Conservation (phyloP, 2,329 filamentous ascomycete genomes). For the Emmonsiellopsis sp. region DNA sequence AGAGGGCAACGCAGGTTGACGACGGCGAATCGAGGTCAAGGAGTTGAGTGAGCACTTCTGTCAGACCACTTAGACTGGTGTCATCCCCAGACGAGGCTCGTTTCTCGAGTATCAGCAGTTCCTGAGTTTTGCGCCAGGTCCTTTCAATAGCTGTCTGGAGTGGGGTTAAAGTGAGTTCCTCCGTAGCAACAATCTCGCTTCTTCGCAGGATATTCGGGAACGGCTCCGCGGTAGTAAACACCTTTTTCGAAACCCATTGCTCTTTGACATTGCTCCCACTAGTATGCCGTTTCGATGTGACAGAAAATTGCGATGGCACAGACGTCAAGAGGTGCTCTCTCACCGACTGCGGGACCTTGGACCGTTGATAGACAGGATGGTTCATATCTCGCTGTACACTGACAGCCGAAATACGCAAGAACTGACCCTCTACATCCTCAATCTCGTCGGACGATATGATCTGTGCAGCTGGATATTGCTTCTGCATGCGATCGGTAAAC, state of each 20-base stretch:
- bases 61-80: conserved; percentile 56
- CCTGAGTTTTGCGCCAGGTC: conserved; percentile 81
- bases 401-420: conserved; percentile 71
- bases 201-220: conserved; percentile 88
- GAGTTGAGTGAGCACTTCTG: conserved; percentile 68
- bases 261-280: conserved; percentile 57
- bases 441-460: conserved; percentile 62
- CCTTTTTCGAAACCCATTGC: conserved; percentile 71
- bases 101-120: conserved; percentile 69
- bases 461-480: conserved; percentile 78
- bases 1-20: conserved; percentile 68
- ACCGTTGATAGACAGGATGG: conserved; percentile 79
- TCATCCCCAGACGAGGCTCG: conserved; percentile 65
- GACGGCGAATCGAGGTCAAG: conserved; percentile 65
- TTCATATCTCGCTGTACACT: conserved; percentile 71
- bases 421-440: conserved; percentile 84
- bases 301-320: conserved; percentile 68
- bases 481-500: conserved; percentile 87
- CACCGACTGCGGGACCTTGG: conserved; percentile 72
- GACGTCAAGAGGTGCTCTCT: conserved; percentile 79
- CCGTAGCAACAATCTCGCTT: conserved; percentile 68
- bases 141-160: conserved; percentile 86
- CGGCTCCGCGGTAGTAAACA: conserved; percentile 73
- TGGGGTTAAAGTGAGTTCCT: conserved; percentile 59
- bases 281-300: conserved; percentile 63